Base-by-base conservation (phyloP, 345 rosid genomes). In the Laguncularia racemosa region DNA sequence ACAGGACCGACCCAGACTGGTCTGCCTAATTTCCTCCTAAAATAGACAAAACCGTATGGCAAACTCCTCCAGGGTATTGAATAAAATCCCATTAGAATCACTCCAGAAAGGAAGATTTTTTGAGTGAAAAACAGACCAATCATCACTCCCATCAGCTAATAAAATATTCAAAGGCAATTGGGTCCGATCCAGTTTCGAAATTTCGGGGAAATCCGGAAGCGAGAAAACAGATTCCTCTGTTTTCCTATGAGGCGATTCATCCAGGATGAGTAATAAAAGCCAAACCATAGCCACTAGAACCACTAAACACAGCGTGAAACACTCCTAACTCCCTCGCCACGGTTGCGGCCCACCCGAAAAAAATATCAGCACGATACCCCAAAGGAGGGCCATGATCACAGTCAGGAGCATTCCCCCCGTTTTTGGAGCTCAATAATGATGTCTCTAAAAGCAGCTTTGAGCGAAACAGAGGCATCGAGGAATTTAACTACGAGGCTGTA, bases 1-100 rank as follows among this genome's bases (percentile, higher is more conserved):
- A 83, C 73, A 14, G 91, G 96, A 0, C 96, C 93, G 13, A 85
- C 20, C 84, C 77, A 89, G 18, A 73, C 81, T 14, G 81, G 76
- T 60, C 40, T 40, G 15, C 77, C 65, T 6, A 82, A 56, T 63
- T 78, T 72, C 70, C 63, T 57, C 58, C 67, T 50, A 47, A 85
- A 85, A 55, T 89, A 89, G 0, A 46, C 58, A 20, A 82, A 53
- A 2, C 89, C 95, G 76, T 13, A 12, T 56, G 53, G 14, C 95
- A 43, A 86, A 43, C 57, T 86, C 85, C 51, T 66, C 78, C 52
- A 75, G 83, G 3, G 95, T 78, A 70, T 86, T 89, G 60, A 89
- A 58, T 66, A 86, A 56, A 62, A 89, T 53, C 46, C 82, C 89
- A 49, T 74, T 69, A 38, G 82, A 69, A 60, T 76, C 69, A 15